These are phyloP conservation scores for Rusavskia elegans DNA, from an alignment of 495 filamentous ascomycete genomes.

Conservation along the genomic window DNA sequence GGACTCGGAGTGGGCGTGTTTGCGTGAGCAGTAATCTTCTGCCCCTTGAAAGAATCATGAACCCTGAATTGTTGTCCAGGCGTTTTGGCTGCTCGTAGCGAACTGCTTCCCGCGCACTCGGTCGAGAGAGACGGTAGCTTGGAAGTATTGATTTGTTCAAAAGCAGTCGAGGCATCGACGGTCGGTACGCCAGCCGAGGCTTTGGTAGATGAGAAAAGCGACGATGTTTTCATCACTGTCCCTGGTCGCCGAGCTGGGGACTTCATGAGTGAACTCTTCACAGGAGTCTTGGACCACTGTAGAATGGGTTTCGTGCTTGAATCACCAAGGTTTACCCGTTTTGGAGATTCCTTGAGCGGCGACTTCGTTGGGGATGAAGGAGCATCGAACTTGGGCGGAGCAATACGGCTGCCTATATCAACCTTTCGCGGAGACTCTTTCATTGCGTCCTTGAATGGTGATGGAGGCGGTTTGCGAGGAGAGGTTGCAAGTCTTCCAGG, in stretches of 20 bases:
- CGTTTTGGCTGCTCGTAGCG: background rate
- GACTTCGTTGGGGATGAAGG: conserved; percentile 10
- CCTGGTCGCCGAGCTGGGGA: conserved; percentile 11
- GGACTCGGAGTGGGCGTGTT: background rate
- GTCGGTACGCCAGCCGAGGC: background rate
- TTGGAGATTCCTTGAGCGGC: conserved; percentile 28
- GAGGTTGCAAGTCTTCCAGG: conserved; percentile 29
- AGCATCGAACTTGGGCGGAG: conserved; percentile 5
- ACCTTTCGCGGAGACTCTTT: conserved; percentile 19
- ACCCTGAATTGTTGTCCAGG: conserved; percentile 2
- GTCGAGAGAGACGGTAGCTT: background rate
- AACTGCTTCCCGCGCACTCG: background rate
- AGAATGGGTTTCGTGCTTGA: conserved; percentile 19
- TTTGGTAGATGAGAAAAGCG: background rate
- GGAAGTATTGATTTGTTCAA: background rate
- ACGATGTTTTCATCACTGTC: background rate
- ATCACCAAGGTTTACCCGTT: conserved; percentile 23
- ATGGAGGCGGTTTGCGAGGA: conserved; percentile 30
- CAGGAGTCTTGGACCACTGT: conserved; percentile 18
- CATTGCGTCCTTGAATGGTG: conserved; percentile 31
- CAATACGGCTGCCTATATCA: conserved; percentile 1
- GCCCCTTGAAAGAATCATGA: conserved; percentile 3
- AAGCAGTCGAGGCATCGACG: background rate
- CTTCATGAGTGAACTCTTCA: conserved; percentile 11
- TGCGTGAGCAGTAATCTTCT: background rate